Conservation (phyloP, 2,329 filamentous ascomycete genomes). For the Aspergillus japonicus region DNA sequence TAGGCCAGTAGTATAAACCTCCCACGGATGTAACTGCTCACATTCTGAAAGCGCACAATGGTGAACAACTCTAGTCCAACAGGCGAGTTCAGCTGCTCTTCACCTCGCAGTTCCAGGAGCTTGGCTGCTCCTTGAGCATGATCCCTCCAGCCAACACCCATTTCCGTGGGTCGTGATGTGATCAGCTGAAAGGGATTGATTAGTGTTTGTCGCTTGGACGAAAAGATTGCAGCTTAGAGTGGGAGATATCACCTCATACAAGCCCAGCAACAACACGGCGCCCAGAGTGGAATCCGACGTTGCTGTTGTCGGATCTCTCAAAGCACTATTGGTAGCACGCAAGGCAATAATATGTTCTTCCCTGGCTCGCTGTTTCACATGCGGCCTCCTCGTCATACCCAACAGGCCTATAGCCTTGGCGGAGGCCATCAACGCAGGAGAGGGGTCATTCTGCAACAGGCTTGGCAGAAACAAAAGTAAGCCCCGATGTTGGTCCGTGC, state of each 20-base stretch:
- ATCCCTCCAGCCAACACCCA: constrained; percentile 7
- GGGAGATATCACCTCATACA: constrained; percentile 8
- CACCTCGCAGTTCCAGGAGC: constrained; percentile 11
- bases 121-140: constrained; percentile 9
- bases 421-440: constrained; percentile 4
- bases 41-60: constrained; percentile 8
- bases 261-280: constrained; percentile 10
- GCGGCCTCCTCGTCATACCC: constrained; percentile 8
- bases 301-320: constrained; percentile 4
- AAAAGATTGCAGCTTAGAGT: neutral
- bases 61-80: constrained; percentile 13
- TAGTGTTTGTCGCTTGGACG: neutral
- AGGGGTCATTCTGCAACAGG: constrained; percentile 5
- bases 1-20: neutral
- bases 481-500: constrained; percentile 1
- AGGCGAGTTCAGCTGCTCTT: constrained; percentile 6
- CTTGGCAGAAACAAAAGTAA: neutral
- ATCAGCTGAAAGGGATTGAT: constrained; percentile 1
- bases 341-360: constrained; percentile 9
- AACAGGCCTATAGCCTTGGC: constrained; percentile 11
- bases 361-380: constrained; percentile 5
- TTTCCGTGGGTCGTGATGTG: constrained; percentile 6
- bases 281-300: constrained; percentile 10
- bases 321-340: constrained; percentile 7
- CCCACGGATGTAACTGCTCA: neutral